phyloP scores from a whole-genome alignment of 2,329 filamentous ascomycete species.

The Sarocladium oryzae region DNA sequence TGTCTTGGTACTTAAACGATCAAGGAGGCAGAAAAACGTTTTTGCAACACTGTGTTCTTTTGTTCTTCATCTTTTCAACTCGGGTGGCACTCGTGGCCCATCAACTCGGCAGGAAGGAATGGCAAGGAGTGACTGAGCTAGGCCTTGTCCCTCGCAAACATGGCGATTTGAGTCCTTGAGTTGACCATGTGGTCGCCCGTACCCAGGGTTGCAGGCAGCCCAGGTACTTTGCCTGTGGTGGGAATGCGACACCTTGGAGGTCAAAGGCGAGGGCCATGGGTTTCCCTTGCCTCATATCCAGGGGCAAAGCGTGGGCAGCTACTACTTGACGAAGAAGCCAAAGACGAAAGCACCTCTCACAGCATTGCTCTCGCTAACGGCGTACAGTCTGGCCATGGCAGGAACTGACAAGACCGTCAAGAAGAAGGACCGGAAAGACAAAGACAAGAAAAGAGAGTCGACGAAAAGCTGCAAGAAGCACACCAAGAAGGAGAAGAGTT shows the following conservation, averaged over 20 bases:
- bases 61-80: neutral
- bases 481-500: neutral
- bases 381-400: neutral
- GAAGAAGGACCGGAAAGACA: neutral
- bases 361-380: neutral
- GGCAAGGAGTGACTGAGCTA: neutral
- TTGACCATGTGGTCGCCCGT: neutral
- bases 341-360: too few relatives aligned
- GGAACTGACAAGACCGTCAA: neutral
- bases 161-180: neutral
- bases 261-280: too few relatives aligned
- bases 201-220: too few relatives aligned
- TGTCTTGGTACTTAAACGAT: neutral
- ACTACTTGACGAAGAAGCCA: too few relatives aligned
- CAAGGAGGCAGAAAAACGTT: neutral
- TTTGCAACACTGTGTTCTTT: neutral
- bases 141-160: conserved; percentile 3
- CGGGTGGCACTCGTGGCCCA: neutral
- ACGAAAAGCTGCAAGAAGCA: neutral
- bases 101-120: neutral
- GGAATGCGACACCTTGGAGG: too few relatives aligned
- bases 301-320: too few relatives aligned
- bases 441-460: neutral
- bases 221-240: too few relatives aligned
- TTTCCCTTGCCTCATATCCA: too few relatives aligned